Evolutionary conservation across 768 basidiomycete genomes (phyloP).

Genomic region (Mycena pura): DNA sequence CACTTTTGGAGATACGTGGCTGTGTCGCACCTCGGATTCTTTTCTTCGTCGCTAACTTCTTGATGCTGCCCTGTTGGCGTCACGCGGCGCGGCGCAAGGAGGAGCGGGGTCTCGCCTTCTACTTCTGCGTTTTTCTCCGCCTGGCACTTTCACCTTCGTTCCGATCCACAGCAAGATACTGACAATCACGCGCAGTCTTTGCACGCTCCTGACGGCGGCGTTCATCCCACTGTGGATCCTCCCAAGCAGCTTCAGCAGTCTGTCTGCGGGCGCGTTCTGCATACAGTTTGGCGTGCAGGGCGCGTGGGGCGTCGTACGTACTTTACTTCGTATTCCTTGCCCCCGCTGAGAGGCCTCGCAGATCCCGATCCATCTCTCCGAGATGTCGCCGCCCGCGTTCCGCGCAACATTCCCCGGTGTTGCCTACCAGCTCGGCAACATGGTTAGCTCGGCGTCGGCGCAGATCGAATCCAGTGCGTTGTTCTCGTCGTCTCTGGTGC

Average conservation of each 20-base stretch:
- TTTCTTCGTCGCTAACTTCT: no score
- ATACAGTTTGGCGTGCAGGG: constrained; percentile 76
- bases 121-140: no score
- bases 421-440: constrained; percentile 67
- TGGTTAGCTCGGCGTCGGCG: constrained; percentile 65
- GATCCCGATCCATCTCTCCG: constrained; percentile 70
- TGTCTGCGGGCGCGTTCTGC: constrained; percentile 75
- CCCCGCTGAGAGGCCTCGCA: no score
- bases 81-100: no score
- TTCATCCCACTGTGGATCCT: constrained; percentile 75
- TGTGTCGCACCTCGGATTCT: no score
- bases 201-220: constrained; percentile 46
- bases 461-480: constrained; percentile 63
- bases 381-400: constrained; percentile 75
- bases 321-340: not conserved
- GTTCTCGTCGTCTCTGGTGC: constrained; percentile 29
- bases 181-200: constrained; percentile 35
- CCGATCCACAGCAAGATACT: no score
- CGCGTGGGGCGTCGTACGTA: constrained; percentile 68
- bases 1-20: no score
- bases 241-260: constrained; percentile 57
- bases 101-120: no score
- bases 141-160: no score
- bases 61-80: no score
- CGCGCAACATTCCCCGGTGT: constrained; percentile 74